Conservation (phyloP, 139 green algal genomes). For the Asterochloris sp. region DNA sequence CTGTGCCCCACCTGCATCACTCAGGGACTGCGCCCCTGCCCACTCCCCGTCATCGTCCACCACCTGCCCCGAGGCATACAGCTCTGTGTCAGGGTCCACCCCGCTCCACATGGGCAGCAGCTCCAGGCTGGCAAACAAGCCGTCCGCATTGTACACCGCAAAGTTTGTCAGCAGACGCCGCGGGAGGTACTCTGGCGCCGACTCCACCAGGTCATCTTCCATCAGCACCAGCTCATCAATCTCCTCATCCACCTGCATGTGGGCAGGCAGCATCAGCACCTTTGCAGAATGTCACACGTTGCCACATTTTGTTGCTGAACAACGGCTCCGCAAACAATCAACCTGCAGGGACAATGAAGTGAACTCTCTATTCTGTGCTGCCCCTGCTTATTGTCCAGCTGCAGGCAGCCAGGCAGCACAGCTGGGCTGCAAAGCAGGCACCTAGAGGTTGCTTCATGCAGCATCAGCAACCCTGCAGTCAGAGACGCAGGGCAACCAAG, state of each 20-base stretch:
- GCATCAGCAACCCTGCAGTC: too few relatives aligned
- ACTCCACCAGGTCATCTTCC: conserved; percentile 69
- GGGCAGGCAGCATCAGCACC: neutral
- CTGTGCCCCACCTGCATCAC: neutral
- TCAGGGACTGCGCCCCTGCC: conserved; percentile 37
- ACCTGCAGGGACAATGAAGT: too few relatives aligned
- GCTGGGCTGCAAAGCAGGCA: too few relatives aligned
- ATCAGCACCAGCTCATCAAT: conserved; percentile 83
- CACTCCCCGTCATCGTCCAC: conserved; percentile 80
- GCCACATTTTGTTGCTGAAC: neutral
- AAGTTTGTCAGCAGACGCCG: conserved; percentile 74
- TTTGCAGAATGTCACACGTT: neutral
- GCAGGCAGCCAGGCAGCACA: too few relatives aligned
- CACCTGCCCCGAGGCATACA: conserved; percentile 81
- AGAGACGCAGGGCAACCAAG: too few relatives aligned
- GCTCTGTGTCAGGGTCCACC: conserved; percentile 77
- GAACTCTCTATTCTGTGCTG: too few relatives aligned
- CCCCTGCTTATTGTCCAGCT: too few relatives aligned
- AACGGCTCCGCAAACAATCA: neutral
- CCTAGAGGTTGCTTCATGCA: too few relatives aligned
- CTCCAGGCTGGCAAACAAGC: conserved; percentile 79
- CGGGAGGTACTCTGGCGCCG: conserved; percentile 75
- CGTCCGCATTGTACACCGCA: conserved; percentile 83
- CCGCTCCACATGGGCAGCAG: conserved; percentile 86
- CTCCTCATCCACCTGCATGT: conserved; percentile 64